Conservation (phyloP, 2,329 filamentous ascomycete genomes). For the Xylaria sp. region DNA sequence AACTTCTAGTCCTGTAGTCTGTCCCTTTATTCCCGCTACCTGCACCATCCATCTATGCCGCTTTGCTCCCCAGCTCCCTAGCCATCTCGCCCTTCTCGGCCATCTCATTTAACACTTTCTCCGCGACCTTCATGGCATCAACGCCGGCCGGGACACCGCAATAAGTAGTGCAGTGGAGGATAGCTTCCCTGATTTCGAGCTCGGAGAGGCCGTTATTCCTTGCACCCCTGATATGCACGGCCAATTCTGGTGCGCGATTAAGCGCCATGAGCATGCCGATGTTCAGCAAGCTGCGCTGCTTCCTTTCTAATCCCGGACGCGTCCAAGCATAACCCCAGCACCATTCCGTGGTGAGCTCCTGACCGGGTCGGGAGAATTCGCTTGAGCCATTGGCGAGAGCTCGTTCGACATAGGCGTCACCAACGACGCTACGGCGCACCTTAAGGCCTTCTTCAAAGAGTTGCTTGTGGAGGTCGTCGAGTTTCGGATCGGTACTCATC, state of each 20-base stretch:
- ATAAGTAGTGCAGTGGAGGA: conserved; percentile 59
- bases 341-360: conserved; percentile 72
- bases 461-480: conserved; percentile 58
- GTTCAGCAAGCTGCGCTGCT: conserved; percentile 71
- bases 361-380: conserved; percentile 69
- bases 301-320: conserved; percentile 69
- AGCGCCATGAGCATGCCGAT: conserved; percentile 70
- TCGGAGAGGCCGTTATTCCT: conserved; percentile 71
- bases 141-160: conserved; percentile 58
- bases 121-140: conserved; percentile 53
- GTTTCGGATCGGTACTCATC: conserved; percentile 45
- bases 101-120: conserved; percentile 50
- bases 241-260: conserved; percentile 69
- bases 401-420: conserved; percentile 69
- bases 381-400: conserved; percentile 66
- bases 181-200: conserved; percentile 71
- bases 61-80: conserved; percentile 47
- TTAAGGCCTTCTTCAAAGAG: conserved; percentile 71
- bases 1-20: neutral
- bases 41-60: conserved; percentile 3
- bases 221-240: conserved; percentile 70
- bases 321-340: conserved; percentile 74
- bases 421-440: conserved; percentile 69
- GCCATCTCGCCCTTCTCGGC: conserved; percentile 48
- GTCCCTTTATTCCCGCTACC: neutral